Percentiles rank a stretch among this genome's conserved stretches.
phyloP scores from a whole-genome alignment of 305 asterid species.

The Fraxinus nigra region DNA sequence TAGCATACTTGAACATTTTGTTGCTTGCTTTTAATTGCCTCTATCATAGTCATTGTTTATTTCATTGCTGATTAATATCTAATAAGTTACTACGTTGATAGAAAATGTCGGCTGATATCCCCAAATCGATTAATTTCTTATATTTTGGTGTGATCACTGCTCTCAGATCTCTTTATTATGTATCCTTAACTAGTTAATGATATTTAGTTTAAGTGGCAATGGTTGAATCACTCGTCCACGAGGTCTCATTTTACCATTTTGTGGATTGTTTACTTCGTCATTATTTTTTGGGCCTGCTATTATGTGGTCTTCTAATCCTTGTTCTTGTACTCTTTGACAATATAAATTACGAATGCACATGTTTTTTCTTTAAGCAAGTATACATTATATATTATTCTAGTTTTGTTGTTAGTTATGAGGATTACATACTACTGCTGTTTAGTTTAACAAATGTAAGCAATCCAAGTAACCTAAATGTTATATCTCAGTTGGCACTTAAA shows the following conservation, averaged over 20 bases:
- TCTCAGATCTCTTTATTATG: not conserved
- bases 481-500: not conserved
- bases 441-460: not conserved
- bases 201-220: not conserved
- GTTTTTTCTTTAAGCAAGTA: not conserved
- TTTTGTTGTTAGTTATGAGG: not conserved
- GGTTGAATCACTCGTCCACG: not conserved
- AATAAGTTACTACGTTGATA: not conserved
- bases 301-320: not conserved
- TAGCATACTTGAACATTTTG: not conserved
- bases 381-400: not conserved
- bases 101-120: not conserved
- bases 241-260: not conserved
- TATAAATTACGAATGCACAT: not conserved
- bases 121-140: not conserved
- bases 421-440: not conserved
- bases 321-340: not conserved
- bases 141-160: not conserved
- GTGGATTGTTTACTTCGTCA: not conserved
- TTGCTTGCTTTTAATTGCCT: not conserved
- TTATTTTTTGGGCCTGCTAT: not conserved
- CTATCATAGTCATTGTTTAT: not conserved
- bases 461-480: not conserved
- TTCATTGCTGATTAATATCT: conserved; percentile 5
- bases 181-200: not conserved